Evolutionary conservation across 495 filamentous ascomycete genomes (phyloP), one percentile per base, ranked within the genome.

Genomic region (Hypoxylon fragiforme): DNA sequence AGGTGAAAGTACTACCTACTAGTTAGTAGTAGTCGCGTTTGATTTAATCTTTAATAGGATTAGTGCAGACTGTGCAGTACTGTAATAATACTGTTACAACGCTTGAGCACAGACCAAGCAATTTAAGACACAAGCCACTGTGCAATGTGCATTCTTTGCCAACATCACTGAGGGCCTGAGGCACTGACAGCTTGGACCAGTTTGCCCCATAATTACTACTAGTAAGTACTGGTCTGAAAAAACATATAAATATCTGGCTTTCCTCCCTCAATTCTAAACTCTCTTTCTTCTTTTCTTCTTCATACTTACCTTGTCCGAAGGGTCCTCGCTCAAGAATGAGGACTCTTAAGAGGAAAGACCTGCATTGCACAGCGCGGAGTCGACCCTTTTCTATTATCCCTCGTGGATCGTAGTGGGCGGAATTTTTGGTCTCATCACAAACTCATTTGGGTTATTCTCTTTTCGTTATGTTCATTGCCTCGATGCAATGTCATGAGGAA

Each of bases 361-460:
- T 88, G 81, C 85, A 89, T 89, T 87, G 83, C 85, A 89, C 85
- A 87, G 60, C 84, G 85, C 77, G 85, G 84, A 70, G 82, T 77
- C 80, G 75, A 81, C 77, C 72, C 77, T 69, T 71, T 79, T 83
- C 82, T 79, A 85, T 79, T 81, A 80, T 81, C 77, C 74, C 85
- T 82, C 81, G 84, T 62, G 84, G 81, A 80, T 80, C 81, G 78
- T 84, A 77, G 79, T 39, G 54, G 53, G 44, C 57, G 65, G 11
- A 68, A 68, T 68, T 68, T 68, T 68, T 68, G 65, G 13, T 67
- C 1, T 65, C 32, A 8, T 2, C 5, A 35, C 21, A 32, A n/a
- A n/a, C n/a, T n/a, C n/a, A n/a, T n/a, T n/a, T n/a, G n/a, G n/a
- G n/a, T n/a, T n/a, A 19, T 40, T 16, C 47, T 52, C 5, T 63